Evolutionary conservation across 805 yeast genomes (phyloP), one percentile per base, ranked within the genome.

Genomic region (Candida oleophila): DNA sequence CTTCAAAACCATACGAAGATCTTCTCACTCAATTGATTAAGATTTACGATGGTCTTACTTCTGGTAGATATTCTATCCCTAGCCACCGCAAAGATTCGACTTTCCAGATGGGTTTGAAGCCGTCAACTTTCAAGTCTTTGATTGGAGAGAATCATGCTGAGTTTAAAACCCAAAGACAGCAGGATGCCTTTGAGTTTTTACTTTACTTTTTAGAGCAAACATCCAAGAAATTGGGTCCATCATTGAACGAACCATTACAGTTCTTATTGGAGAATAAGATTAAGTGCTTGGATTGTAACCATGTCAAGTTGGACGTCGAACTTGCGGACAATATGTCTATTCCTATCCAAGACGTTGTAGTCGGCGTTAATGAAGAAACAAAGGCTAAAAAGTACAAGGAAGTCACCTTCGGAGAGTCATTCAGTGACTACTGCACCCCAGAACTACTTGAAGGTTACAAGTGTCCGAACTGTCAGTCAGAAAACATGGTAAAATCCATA

Each of bases 131-230:
- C 65, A 92, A 92, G 62, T 70, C 80, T 7, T 68, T 89, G 21
- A 73, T 94, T 44, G 97, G 97, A 3, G 77, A 77, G 43, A 80
- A 81, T 33, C 95, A 94, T 62, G 73, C 74, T 15, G 99, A 94
- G 58, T 94, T 94, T 56, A 74, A 83, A 39, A 83, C 96, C 0
- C 87, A 84, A 76, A 81, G 83, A 55, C 99, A 94, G 61, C 99
- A 94, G 64, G 99, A 94, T 69, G 94, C 98, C 0, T 87, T 83
- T 71, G 99, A 94, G 63, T 94, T 90, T 60, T 78, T 90, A 65
- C 66, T 80, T 3, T 86, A 82, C 60, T 64, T 92, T 7, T 58
- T 83, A 22, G 86, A 84, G 46, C 76, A 80, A 51, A 63, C 90
- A 22, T 91, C 86, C 51, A 61, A 62, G 3, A 62, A 71, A 42